Base-by-base conservation (phyloP, 768 basidiomycete genomes). In the Amanita phalloides region DNA sequence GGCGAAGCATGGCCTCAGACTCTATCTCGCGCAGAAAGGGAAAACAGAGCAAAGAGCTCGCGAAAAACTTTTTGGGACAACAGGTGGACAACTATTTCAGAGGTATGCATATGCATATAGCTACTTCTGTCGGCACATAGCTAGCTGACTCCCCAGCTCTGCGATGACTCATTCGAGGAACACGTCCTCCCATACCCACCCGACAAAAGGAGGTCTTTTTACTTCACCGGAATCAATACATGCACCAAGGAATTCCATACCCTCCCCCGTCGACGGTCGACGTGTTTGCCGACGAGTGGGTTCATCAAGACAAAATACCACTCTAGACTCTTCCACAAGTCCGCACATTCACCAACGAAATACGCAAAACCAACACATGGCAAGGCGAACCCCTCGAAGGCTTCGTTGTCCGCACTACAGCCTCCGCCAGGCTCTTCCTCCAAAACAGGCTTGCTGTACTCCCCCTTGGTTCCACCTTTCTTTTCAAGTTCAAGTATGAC, bases 401-500 rank as follows among this genome's bases (percentile, higher is more conserved):
- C 2, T 97, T 97, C 62, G 94, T 98, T 60, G 90, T 97, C 8
- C 82, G 94, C 53, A 85, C 85, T 1, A 17, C 66, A 66, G 47
- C 74, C 71, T 3, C 75, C 72, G 25, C 62, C 61, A 1, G 60
- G 55, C 6, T 43, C 51, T 2, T 14, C 20, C 2, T 26, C 61
- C 0, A 66, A 62, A 13, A 68, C 66, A 20, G 60, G 57, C n/a
- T 54, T 61, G 14, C 75, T 78, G 1, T 96, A 97, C 61, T 64
- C 73, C 0, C 66, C 82, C n/a, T n/a, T 0, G 90, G 86, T 28
- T 81, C 86, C 1, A 85, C 90, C 0, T 95, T 97, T 74, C 97
- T 99, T 77, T 98, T 96, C 82, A 99, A 99, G 63, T 77, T 98
- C 70, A 99, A 99, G 64, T 98, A 97, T 66, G 93, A 98, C 66